Base-by-base conservation (phyloP, 345 rosid genomes). In the Firmiana major region DNA sequence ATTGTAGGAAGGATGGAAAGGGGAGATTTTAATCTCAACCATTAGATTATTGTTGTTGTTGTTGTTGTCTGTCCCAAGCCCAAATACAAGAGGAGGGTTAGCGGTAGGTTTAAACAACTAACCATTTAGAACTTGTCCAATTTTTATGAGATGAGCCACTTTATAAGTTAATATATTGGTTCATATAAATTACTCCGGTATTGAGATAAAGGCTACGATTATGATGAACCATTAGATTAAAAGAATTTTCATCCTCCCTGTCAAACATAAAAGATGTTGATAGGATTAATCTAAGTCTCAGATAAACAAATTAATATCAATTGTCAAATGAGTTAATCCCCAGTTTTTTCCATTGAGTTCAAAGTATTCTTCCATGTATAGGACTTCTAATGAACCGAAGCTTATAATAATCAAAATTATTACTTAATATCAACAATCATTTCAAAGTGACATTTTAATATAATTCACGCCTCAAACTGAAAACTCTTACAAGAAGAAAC, bases 271-370 rank as follows among this genome's bases (percentile, higher is more conserved):
- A 48, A 38, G 58, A 68, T 24, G 55, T 24, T 16, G 28, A 24
- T 43, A 45, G 38, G 72, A 70, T 13, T 28, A 68, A 46, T 31
- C 45, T 19, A 10, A 71, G 26, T 70, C 58, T 70, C 7, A 17
- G 42, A 51, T 70, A 49, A 51, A 71, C 45, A 71, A 71, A 31
- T 31, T n/a, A 53, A 69, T 31, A 48, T 51, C 46, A 42, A 71
- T 17, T 10, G 19, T 49, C 12, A 58, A 26, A 9, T 58, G 9
- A 58, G 13, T 51, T 51, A 51, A 51, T 16, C 55, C 11, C 55
- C 55, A 51, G 1, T 51, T 51, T 4, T 51, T 15, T 51, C 26
- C 31, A 58, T 9, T 9, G 16, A 9, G 4, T 24, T 10, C 63
- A 10, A 58, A 58, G 31, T 22, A 22, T 21, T 57, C 12, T 57